Evolutionary conservation across 495 filamentous ascomycete species (phyloP).

Genomic region (Annulohypoxylon moriforme): DNA sequence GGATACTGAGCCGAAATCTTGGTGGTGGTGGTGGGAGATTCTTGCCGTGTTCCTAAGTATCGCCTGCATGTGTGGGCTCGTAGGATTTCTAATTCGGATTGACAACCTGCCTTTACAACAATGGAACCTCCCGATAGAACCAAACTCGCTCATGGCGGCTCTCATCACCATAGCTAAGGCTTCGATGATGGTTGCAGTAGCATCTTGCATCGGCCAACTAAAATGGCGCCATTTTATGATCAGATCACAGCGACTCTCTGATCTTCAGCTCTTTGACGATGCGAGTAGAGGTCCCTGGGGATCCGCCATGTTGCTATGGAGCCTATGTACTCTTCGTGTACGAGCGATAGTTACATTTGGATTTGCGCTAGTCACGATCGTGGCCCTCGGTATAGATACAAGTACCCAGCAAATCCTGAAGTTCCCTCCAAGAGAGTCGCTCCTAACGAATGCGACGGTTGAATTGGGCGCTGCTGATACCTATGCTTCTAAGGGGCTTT

Average conservation of each 20-base stretch:
- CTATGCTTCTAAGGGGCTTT: not conserved
- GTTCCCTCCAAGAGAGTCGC: constrained; percentile 15
- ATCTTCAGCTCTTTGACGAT: constrained; percentile 58
- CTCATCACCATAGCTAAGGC: constrained; percentile 56
- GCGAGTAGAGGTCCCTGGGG: constrained; percentile 48
- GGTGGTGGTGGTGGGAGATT: constrained; percentile 45
- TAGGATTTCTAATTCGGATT: constrained; percentile 52
- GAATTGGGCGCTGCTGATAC: not conserved
- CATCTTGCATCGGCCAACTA: constrained; percentile 56
- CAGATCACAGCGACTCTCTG: constrained; percentile 49
- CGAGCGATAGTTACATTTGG: constrained; percentile 14
- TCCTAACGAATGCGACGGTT: constrained; percentile 10
- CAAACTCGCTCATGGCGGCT: constrained; percentile 60
- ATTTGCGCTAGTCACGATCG: constrained; percentile 33
- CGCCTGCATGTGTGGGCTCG: constrained; percentile 41
- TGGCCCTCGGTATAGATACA: constrained; percentile 36
- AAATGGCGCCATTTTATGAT: constrained; percentile 62
- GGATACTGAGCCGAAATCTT: not conserved
- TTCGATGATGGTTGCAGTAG: constrained; percentile 51
- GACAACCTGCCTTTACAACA: constrained; percentile 50
- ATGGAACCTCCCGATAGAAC: constrained; percentile 57
- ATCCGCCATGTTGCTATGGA: constrained; percentile 32
- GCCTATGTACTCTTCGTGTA: not conserved
- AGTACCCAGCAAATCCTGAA: constrained; percentile 38
- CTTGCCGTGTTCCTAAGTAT: constrained; percentile 22